phyloP scores from a whole-genome alignment of 441 rosid genomes.

The Arabidopsis lyrata region DNA sequence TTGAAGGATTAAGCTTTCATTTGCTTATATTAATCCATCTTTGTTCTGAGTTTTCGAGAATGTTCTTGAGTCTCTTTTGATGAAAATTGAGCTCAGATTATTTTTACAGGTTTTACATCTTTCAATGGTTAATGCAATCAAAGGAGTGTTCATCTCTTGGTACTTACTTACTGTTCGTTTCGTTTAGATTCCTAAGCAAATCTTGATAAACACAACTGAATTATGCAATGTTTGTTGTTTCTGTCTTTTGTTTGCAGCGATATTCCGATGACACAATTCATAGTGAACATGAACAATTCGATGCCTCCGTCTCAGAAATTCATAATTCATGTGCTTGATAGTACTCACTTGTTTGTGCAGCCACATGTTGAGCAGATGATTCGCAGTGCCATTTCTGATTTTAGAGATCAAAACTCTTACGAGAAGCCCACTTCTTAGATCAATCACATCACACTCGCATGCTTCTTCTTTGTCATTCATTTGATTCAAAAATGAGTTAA shows the following conservation, averaged over 20 bases:
- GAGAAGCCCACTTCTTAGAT: conserved; percentile 75
- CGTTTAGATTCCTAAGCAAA: conserved; percentile 24
- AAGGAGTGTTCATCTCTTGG: conserved; percentile 89
- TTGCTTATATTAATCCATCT: conserved; percentile 19
- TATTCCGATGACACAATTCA: conserved; percentile 86
- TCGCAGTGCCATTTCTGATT: conserved; percentile 69
- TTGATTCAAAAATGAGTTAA: too few species aligned
- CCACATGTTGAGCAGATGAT: conserved; percentile 75
- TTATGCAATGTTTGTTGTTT: not conserved
- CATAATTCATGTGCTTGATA: conserved; percentile 73
- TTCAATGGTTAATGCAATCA: conserved; percentile 83
- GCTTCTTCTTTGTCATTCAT: not conserved
- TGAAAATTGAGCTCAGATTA: not conserved
- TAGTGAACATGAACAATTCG: conserved; percentile 67
- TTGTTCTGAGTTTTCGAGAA: conserved; percentile 6
- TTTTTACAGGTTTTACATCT: not conserved
- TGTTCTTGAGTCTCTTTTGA: not conserved
- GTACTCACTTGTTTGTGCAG: conserved; percentile 81
- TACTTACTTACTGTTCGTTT: conserved; percentile 51
- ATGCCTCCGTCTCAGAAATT: conserved; percentile 83
- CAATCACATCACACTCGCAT: not conserved
- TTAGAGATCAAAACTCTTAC: conserved; percentile 86
- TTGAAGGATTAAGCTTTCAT: conserved; percentile 3
- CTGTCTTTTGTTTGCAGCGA: conserved; percentile 56
- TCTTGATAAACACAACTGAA: not conserved